Evolutionary conservation across 78 protist species (phyloP), one percentile per base, ranked within the genome.

Genomic region (Anaeramoeba flamelloides): DNA sequence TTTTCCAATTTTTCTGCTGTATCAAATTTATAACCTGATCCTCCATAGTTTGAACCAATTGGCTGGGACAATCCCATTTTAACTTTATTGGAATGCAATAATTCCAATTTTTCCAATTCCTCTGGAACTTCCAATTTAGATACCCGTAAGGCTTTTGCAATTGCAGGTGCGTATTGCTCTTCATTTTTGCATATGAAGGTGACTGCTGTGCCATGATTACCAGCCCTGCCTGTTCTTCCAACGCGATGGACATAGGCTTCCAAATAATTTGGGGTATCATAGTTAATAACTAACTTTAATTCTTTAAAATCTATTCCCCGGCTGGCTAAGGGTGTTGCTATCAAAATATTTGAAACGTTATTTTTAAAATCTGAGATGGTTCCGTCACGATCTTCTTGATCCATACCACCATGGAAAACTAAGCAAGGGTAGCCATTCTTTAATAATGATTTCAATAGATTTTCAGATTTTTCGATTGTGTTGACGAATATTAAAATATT

Each of bases 281-380:
- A 90, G 82, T 85, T 87, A 81, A 91, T 80, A 2, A 91, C 94
- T 36, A 38, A 40, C 77, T 30, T 36, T 36, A 30, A 39, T 2
- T 39, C 77, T 39, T 8, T 75, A 75, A 8, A 75, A 2, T 8
- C 77, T n/a, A n/a, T n/a, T n/a, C n/a, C n/a, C n/a, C n/a, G n/a
- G n/a, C n/a, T n/a, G n/a, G n/a, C n/a, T n/a, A n/a, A n/a, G n/a
- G 91, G 82, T 8, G 99, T 96, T 26, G 98, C 97, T 1, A 98
- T 81, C 39, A 98, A 82, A 30, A 94, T 36, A n/a, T 41, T 74
- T 30, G 65, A 32, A 0, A 36, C 87, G 75, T 90, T 87, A 3
- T 30, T 38, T 78, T 88, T 89, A 85, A 95, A 96, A 37, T 89
- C 95, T 0, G 69, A 32, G 22, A 97, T 75, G 33, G 91, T 84